Percentiles rank a stretch among this genome's conserved stretches.
Conservation (phyloP, 2,329 filamentous ascomycete species). For the Aspergillus japonicus region DNA sequence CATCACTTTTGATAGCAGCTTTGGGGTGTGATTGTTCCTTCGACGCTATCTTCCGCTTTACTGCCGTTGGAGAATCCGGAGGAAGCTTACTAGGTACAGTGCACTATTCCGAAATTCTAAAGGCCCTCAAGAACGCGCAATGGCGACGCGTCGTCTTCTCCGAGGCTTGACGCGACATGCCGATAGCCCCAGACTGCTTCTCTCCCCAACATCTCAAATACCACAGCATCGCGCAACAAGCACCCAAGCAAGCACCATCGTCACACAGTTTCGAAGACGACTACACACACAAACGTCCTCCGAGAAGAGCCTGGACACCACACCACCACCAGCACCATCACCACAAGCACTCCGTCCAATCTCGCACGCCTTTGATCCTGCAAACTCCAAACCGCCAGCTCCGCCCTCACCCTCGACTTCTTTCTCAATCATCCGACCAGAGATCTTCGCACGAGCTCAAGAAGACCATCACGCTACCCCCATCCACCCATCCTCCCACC, state of each 20-base stretch:
- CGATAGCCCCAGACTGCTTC: neutral
- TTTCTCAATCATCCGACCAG: constrained; percentile 7
- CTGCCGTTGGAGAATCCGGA: too few species aligned
- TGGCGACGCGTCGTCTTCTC: neutral
- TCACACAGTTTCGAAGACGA: neutral
- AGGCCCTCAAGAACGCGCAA: neutral
- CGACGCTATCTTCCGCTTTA: too few species aligned
- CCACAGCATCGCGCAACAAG: neutral
- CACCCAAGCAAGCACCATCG: neutral
- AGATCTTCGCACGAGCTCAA: neutral
- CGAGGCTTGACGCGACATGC: neutral
- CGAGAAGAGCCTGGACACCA: neutral
- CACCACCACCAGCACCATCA: neutral
- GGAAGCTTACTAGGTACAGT: too few species aligned
- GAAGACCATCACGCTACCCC: constrained; percentile 3
- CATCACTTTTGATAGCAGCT: neutral
- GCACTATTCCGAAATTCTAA: neutral
- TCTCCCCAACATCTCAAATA: neutral
- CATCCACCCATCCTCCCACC: constrained; percentile 5
- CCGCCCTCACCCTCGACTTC: neutral
- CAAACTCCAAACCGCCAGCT: neutral
- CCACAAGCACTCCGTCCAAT: neutral
- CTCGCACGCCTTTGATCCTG: constrained; percentile 16
- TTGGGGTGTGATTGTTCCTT: neutral
- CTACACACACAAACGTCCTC: neutral